phyloP scores from a whole-genome alignment of 176 grass and related monocot genomes.

The Puccinellia tenuiflora region DNA sequence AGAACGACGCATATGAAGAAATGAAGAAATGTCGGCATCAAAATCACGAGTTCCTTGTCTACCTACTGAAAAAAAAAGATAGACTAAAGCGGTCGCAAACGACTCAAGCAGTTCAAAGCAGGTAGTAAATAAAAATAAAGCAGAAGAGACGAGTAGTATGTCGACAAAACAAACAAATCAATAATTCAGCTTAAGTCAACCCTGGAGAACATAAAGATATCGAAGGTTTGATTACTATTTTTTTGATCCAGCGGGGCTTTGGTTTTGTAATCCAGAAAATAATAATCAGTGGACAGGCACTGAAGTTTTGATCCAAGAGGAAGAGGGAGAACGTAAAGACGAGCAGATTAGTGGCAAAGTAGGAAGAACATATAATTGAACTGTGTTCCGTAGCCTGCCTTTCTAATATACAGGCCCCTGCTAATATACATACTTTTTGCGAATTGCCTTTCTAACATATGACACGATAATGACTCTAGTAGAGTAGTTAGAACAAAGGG shows the following conservation, averaged over 20 bases:
- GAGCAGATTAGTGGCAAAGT: neutral
- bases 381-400: neutral
- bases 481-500: too few species aligned
- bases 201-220: neutral
- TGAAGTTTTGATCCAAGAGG: neutral
- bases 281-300: neutral
- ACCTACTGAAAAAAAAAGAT: neutral
- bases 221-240: neutral
- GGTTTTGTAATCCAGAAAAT: neutral
- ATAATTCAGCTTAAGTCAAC: constrained; percentile 9
- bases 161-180: neutral
- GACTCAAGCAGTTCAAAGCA: neutral
- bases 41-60: constrained; percentile 34
- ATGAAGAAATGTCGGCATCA: constrained; percentile 25
- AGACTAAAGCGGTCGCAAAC: neutral
- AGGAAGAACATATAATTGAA: neutral
- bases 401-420: too few species aligned
- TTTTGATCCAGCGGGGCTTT: neutral
- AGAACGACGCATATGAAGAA: constrained; percentile 23
- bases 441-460: too few species aligned
- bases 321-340: neutral
- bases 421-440: too few species aligned
- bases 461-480: too few species aligned
- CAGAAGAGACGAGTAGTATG: neutral
- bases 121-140: constrained; percentile 5